These are phyloP conservation scores for Purpureocillium lavendulum DNA, from an alignment of 2,329 filamentous ascomycete genomes.

Conservation along the genomic window DNA sequence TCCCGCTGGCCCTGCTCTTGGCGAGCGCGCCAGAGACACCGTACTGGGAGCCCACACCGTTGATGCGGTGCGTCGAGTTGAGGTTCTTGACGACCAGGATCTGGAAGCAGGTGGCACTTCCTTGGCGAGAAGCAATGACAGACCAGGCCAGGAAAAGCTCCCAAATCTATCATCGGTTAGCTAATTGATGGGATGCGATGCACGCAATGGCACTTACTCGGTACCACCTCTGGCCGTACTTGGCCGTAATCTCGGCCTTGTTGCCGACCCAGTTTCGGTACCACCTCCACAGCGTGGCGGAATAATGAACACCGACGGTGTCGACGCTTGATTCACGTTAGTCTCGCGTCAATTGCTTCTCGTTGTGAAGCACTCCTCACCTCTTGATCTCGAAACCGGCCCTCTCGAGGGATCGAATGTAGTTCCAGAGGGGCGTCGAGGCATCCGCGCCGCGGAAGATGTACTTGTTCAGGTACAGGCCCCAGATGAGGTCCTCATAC, in stretches of 20 bases:
- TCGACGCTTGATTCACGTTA: constrained; percentile 46
- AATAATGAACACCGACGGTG: constrained; percentile 90
- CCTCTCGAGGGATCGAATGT: constrained; percentile 71
- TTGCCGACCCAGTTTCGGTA: constrained; percentile 96
- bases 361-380: constrained; percentile 7
- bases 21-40: constrained; percentile 54
- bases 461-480: constrained; percentile 97
- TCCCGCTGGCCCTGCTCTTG: constrained; percentile 20
- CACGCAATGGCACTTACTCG: constrained; percentile 47
- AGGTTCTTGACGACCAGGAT: constrained; percentile 84
- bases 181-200: not conserved
- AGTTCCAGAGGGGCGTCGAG: constrained; percentile 79
- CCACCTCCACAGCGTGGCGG: constrained; percentile 90
- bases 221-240: constrained; percentile 90
- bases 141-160: constrained; percentile 85
- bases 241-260: constrained; percentile 78
- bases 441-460: constrained; percentile 93
- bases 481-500: constrained; percentile 94
- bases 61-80: constrained; percentile 74
- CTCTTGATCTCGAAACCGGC: constrained; percentile 62
- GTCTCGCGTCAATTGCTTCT: too few relatives aligned
- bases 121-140: constrained; percentile 77
- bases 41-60: constrained; percentile 63
- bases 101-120: constrained; percentile 78
- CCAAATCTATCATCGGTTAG: constrained; percentile 60